Evolutionary conservation across 1,139 yeast genomes (phyloP).

Genomic region (Sugiyamaella pinicola): DNA sequence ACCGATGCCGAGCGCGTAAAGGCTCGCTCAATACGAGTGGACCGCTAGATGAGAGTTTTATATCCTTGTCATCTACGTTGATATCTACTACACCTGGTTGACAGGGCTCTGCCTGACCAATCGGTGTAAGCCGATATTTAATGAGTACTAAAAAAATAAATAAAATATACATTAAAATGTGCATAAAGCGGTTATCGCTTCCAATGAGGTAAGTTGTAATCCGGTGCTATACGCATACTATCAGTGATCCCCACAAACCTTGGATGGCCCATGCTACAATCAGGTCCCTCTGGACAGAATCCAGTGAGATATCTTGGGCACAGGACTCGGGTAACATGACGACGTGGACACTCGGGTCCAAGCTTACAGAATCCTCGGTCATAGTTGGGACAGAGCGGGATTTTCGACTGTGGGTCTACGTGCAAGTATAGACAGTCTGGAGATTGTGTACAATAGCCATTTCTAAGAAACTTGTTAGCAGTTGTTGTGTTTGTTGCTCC

Average conservation of each 20-base stretch:
- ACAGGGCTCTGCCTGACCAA: too few species aligned
- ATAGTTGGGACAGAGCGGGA: constrained; percentile 85
- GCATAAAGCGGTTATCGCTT: constrained; percentile 12
- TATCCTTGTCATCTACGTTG: background rate
- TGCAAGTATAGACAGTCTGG: constrained; percentile 95
- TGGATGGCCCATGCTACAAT: constrained; percentile 49
- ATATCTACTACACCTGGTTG: too few species aligned
- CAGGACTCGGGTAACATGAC: constrained; percentile 75
- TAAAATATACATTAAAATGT: too few species aligned
- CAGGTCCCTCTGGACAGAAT: constrained; percentile 73
- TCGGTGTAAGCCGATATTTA: too few species aligned
- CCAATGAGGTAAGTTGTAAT: constrained; percentile 31
- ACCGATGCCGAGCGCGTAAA: constrained; percentile 72
- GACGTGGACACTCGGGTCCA: constrained; percentile 82
- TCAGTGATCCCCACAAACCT: constrained; percentile 37
- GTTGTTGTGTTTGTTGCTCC: background rate
- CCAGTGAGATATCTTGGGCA: constrained; percentile 90
- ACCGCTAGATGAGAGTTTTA: constrained; percentile 11
- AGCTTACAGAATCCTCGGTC: constrained; percentile 88
- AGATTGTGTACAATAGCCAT: constrained; percentile 91
- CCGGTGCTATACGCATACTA: constrained; percentile 44
- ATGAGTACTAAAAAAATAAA: too few species aligned
- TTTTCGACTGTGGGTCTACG: constrained; percentile 83
- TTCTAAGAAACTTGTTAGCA: constrained; percentile 35
- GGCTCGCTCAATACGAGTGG: constrained; percentile 45